Percentiles rank a stretch among this genome's conserved stretches.
Conservation (phyloP, 306 rosid species). For the Cicer pinnatifidum region DNA sequence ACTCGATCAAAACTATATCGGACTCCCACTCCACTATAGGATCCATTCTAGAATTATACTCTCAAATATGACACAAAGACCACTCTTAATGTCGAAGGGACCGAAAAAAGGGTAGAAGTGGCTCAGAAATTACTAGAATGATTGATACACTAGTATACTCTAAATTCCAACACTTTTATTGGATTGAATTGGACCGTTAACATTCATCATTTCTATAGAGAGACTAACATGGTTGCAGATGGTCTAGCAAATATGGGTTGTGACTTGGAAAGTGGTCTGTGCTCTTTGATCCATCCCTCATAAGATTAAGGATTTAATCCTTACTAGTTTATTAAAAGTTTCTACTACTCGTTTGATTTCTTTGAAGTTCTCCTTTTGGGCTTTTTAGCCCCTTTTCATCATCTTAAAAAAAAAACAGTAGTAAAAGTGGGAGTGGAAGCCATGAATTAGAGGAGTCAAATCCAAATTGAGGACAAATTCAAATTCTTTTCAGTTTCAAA, state of each 20-base stretch:
- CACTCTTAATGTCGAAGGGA: too few relatives aligned
- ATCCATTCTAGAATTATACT: too few relatives aligned
- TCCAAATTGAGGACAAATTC: background rate
- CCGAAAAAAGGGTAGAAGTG: too few relatives aligned
- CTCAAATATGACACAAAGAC: too few relatives aligned
- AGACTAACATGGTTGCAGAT: background rate
- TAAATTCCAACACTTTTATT: too few relatives aligned
- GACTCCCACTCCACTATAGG: too few relatives aligned
- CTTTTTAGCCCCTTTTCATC: background rate
- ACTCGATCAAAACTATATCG: too few relatives aligned
- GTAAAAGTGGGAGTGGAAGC: background rate
- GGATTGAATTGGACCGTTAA: too few relatives aligned
- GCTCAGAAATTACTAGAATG: too few relatives aligned
- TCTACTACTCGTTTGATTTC: background rate
- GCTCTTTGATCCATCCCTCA: background rate
- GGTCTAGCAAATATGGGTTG: background rate
- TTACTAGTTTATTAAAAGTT: background rate
- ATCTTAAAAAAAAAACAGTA: too few relatives aligned
- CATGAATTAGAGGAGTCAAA: background rate
- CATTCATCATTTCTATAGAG: too few relatives aligned
- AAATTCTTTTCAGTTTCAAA: conserved; percentile 1
- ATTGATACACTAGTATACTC: too few relatives aligned
- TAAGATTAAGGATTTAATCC: background rate
- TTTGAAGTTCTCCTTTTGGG: background rate
- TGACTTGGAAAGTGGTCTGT: background rate